These are phyloP conservation scores for Ceratocystis variospora DNA, from an alignment of 2,329 filamentous ascomycete species.

Conservation along the genomic window DNA sequence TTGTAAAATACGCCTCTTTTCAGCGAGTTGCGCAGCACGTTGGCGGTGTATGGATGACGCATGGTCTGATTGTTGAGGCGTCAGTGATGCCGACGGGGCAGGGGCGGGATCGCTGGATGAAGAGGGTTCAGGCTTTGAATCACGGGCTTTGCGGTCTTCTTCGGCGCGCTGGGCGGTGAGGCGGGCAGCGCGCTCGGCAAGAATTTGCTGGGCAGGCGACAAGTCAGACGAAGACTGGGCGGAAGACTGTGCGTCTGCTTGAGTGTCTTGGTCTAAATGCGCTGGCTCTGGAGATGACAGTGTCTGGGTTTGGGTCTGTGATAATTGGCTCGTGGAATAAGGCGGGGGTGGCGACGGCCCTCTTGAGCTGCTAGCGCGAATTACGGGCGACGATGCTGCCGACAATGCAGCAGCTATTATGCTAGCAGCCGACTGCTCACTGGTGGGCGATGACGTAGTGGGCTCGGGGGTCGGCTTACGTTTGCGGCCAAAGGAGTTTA, in stretches of 20 bases:
- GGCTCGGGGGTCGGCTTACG: slow-evolving; percentile 18
- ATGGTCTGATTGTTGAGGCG: slow-evolving; percentile 30
- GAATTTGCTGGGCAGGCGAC: slow-evolving; percentile 25
- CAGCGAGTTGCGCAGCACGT: slow-evolving; percentile 41
- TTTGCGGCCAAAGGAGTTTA: slow-evolving; percentile 25
- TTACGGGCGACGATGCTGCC: slow-evolving; percentile 20
- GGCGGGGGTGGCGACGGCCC: slow-evolving; percentile 19
- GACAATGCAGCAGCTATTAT: slow-evolving; percentile 18
- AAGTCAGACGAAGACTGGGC: background rate
- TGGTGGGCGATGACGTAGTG: slow-evolving; percentile 9
- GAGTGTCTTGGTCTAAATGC: slow-evolving; percentile 13
- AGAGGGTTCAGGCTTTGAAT: slow-evolving; percentile 28
- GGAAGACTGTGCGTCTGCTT: background rate
- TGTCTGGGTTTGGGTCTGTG: slow-evolving; percentile 19
- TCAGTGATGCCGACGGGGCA: slow-evolving; percentile 20
- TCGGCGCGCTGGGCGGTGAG: slow-evolving; percentile 30
- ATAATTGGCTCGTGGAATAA: slow-evolving; percentile 14
- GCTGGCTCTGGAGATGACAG: slow-evolving; percentile 17
- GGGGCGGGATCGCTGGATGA: slow-evolving; percentile 21
- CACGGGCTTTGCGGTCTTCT: slow-evolving; percentile 10
- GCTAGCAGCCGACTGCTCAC: slow-evolving; percentile 17
- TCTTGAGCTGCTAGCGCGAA: slow-evolving; percentile 17
- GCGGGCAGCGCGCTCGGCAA: slow-evolving; percentile 38
- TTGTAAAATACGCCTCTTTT: slow-evolving; percentile 56
- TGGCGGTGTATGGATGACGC: slow-evolving; percentile 46